These are phyloP conservation scores for Nothopassalora personata DNA, from an alignment of 2,329 filamentous ascomycete species.

Conservation along the genomic window DNA sequence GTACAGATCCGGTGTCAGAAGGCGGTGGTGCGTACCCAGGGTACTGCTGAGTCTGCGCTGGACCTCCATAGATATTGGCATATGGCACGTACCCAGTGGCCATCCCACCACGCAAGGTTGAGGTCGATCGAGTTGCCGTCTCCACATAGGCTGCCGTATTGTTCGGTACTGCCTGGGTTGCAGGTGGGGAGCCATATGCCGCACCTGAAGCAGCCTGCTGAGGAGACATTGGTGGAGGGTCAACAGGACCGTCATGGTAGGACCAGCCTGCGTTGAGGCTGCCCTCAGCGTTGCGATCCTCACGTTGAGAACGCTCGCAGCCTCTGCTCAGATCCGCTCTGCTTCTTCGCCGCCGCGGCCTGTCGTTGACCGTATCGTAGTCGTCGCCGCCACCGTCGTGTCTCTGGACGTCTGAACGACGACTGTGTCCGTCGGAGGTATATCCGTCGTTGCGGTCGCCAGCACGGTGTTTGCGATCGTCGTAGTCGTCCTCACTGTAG, in stretches of 20 bases:
- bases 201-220: conserved; percentile 2
- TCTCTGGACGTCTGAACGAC: conserved; percentile 10
- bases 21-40: conserved; percentile 15
- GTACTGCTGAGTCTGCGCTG: conserved; percentile 9
- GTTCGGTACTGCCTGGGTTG: neutral
- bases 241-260: conserved; percentile 8
- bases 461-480: conserved; percentile 16
- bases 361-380: conserved; percentile 23
- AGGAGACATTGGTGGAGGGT: conserved; percentile 11
- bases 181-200: conserved; percentile 5
- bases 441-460: conserved; percentile 19
- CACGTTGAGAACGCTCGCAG: conserved; percentile 10
- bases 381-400: conserved; percentile 25
- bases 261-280: conserved; percentile 7
- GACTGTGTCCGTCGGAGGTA: conserved; percentile 16
- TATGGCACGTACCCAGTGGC: conserved; percentile 33
- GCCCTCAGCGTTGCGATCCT: conserved; percentile 15
- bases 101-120: conserved; percentile 19
- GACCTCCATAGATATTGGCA: conserved; percentile 31
- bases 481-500: conserved; percentile 25
- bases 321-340: conserved; percentile 22
- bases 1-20: conserved; percentile 20
- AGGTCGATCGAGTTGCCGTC: conserved; percentile 16
- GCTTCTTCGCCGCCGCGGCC: conserved; percentile 18
- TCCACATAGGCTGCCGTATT: conserved; percentile 4